phyloP scores from a whole-genome alignment of 2,329 filamentous ascomycete species.

The Ophiocordyceps sinensis region DNA sequence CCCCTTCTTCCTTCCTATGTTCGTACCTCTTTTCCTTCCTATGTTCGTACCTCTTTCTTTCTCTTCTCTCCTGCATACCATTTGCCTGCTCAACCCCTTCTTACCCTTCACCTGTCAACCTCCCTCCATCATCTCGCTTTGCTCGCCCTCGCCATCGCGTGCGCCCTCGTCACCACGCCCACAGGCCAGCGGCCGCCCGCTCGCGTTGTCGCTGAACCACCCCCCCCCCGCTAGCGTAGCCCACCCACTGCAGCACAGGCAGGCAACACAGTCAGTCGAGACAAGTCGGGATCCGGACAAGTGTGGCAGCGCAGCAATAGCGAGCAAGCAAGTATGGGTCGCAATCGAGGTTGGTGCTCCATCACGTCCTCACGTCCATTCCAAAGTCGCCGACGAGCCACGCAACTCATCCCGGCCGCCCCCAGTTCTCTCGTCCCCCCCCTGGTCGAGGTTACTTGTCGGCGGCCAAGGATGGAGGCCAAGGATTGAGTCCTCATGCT shows the following conservation, averaged over 20 bases:
- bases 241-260: background rate
- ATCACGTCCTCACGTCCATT: conserved; percentile 5
- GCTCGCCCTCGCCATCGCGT: background rate
- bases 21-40: background rate
- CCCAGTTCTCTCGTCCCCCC: background rate
- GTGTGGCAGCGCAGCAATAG: background rate
- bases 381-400: background rate
- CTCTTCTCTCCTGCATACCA: background rate
- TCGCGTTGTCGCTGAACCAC: background rate
- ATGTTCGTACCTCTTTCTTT: no score
- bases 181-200: background rate
- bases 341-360: conserved; percentile 37
- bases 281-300: background rate
- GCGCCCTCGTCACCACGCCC: background rate
- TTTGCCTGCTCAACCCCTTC: background rate
- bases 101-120: no score
- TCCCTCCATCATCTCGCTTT: background rate
- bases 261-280: background rate
- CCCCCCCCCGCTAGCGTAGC: background rate
- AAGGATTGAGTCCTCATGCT: background rate
- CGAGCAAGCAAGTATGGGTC: conserved; percentile 28
- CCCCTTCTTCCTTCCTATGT: background rate
- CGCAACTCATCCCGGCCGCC: background rate
- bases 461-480: background rate
- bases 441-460: background rate